Conservation (phyloP, 805 yeast genomes). For the Blastobotrys americana region DNA sequence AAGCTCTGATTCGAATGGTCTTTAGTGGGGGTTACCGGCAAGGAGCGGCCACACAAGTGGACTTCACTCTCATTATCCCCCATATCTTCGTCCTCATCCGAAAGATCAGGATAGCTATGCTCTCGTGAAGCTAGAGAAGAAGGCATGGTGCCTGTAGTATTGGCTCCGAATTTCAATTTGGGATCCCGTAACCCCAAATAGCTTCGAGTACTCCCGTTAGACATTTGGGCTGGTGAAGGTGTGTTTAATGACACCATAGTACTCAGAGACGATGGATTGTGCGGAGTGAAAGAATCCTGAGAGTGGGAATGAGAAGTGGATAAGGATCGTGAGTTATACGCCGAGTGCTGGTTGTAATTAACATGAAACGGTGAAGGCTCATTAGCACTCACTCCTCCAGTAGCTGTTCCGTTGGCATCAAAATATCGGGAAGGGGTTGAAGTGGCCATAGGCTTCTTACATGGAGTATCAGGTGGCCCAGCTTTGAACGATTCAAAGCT, state of each 20-base stretch:
- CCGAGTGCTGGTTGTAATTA: no score
- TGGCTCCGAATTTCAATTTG: slow-evolving; percentile 14
- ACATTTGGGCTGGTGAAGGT: not conserved
- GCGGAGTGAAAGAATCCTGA: not conserved
- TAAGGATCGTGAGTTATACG: no score
- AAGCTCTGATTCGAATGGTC: slow-evolving; percentile 4
- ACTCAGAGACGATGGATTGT: not conserved
- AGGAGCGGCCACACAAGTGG: not conserved
- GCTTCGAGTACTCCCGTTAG: not conserved
- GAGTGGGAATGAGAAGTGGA: no score
- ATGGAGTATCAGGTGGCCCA: slow-evolving; percentile 57
- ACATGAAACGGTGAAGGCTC: not conserved
- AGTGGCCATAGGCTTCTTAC: slow-evolving; percentile 39
- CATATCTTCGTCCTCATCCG: slow-evolving; percentile 4
- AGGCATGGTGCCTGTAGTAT: slow-evolving; percentile 7
- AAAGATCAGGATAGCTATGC: slow-evolving; percentile 8
- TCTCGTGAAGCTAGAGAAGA: not conserved
- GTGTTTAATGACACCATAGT: not conserved
- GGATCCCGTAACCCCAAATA: slow-evolving; percentile 17
- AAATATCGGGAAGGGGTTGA: slow-evolving; percentile 17
- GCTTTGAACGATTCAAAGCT: slow-evolving; percentile 11
- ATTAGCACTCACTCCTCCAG: not conserved
- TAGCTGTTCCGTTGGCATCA: not conserved
- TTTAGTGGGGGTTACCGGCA: slow-evolving; percentile 42
- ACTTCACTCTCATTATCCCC: slow-evolving; percentile 3